Conservation (phyloP, 768 basidiomycete genomes). For the Trametes sanguinea region DNA sequence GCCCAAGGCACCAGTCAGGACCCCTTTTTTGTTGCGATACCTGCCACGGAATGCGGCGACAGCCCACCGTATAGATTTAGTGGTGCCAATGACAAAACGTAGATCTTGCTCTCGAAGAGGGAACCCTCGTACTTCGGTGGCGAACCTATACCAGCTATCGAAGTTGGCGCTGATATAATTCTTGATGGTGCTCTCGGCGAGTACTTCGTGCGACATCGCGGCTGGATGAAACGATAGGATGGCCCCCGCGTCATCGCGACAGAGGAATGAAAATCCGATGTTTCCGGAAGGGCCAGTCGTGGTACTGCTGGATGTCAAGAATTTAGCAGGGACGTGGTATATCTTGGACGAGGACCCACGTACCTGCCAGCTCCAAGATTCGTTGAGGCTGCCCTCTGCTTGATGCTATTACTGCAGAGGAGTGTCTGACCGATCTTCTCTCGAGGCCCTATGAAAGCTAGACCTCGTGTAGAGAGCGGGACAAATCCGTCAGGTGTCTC, state of each 20-base stretch:
- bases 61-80: slow-evolving; percentile 15
- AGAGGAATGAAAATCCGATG: slow-evolving; percentile 6
- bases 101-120: slow-evolving; percentile 2
- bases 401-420: slow-evolving; percentile 6
- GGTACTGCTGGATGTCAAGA: too few relatives aligned
- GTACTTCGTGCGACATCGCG: not conserved
- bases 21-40: not conserved
- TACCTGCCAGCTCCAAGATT: not conserved
- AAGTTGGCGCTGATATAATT: slow-evolving; percentile 14
- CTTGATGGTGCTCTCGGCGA: not conserved
- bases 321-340: too few relatives aligned
- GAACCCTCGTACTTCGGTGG: not conserved
- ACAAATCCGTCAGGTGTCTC: slow-evolving; percentile 1
- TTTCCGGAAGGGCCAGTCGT: too few relatives aligned
- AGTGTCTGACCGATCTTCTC: not conserved
- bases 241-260: slow-evolving; percentile 10
- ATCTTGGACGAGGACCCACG: not conserved
- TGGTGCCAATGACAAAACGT: slow-evolving; percentile 15
- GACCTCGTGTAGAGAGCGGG: not conserved
- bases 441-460: not conserved
- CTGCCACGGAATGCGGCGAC: slow-evolving; percentile 9
- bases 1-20: not conserved
- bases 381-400: not conserved
- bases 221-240: not conserved
- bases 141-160: slow-evolving; percentile 8